Base-by-base conservation (phyloP, 1,139 yeast species). In the Hyphopichia wangnamkhiaoensis region DNA sequence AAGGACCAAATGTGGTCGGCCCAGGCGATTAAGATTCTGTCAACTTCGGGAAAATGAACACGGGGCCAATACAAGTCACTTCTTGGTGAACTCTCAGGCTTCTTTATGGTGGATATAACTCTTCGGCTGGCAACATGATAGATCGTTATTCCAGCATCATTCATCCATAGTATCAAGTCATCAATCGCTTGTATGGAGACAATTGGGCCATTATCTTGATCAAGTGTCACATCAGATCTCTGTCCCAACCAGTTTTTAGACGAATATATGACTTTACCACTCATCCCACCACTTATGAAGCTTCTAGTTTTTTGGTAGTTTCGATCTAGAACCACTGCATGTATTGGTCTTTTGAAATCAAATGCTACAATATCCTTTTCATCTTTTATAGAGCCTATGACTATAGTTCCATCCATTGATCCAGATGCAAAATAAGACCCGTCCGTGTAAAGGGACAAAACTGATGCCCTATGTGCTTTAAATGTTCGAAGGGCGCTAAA, bases 381-480 rank as follows among this genome's bases (percentile, higher is more conserved):
- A 44, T 84, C 89, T 1, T 49, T 45, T 0, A 86, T 67, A 0
- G 91, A 77, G 0, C 96, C 94, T 9, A 91, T 78, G 0, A 88
- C 90, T 0, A 91, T 85, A 0, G 96, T 86, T 0, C 98, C 98
- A 56, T 93, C 98, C 71, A 91, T 84, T 0, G 97, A 89, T 0
- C 91, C 96, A 0, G 95, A 83, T 0, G 91, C 95, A 48, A 91
- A 79, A 51, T 74, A 81, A 10, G 63, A 61, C 0, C 94, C 95
- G 53, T 89, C 95, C 0, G 86, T 77, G 41, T 82, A 79, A 2
- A 82, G 66, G 0, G 89, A 79, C 31, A 91, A 64, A 2, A 93
- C 79, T 0, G 96, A 88, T 0, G 98, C 93, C 35, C 88, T 70
- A 52, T 94, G 97, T 1, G 94, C 93, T 49, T 88, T 79, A 46